Percentiles rank a stretch among this genome's conserved stretches.
phyloP scores from a whole-genome alignment of 1,284 basidiomycete species.

The Ustilago esculenta region DNA sequence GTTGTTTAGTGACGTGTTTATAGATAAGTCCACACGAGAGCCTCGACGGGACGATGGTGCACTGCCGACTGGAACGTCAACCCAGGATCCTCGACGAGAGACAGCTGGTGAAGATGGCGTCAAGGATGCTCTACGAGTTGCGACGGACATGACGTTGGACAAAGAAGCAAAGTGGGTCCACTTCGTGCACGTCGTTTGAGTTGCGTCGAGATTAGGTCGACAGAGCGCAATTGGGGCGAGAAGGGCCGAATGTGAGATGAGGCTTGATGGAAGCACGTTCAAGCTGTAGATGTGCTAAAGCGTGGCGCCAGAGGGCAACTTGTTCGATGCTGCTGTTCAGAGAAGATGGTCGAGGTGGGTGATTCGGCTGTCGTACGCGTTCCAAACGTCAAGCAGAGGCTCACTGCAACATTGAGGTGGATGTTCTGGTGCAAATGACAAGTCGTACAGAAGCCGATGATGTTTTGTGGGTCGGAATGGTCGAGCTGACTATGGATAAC shows the following conservation, averaged over 20 bases:
- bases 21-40: conserved; percentile 29
- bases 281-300: too few species aligned
- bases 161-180: background rate
- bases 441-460: too few species aligned
- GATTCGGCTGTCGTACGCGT: background rate
- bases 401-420: background rate
- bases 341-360: too few species aligned
- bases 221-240: too few species aligned
- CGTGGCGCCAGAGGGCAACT: too few species aligned
- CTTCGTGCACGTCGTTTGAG: conserved; percentile 1
- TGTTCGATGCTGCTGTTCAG: too few species aligned
- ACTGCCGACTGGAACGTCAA: conserved; percentile 19
- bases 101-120: conserved; percentile 36
- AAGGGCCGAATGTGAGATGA: too few species aligned
- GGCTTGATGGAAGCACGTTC: too few species aligned
- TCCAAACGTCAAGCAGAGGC: background rate
- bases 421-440: background rate
- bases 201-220: too few species aligned
- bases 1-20: conserved; percentile 5
- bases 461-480: too few species aligned
- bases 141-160: conserved; percentile 31
- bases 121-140: conserved; percentile 33
- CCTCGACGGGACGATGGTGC: conserved; percentile 26
- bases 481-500: too few species aligned
- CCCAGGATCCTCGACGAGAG: conserved; percentile 40